Evolutionary conservation across 2,329 filamentous ascomycete genomes (phyloP).

Genomic region (Botrytis cinerea): DNA sequence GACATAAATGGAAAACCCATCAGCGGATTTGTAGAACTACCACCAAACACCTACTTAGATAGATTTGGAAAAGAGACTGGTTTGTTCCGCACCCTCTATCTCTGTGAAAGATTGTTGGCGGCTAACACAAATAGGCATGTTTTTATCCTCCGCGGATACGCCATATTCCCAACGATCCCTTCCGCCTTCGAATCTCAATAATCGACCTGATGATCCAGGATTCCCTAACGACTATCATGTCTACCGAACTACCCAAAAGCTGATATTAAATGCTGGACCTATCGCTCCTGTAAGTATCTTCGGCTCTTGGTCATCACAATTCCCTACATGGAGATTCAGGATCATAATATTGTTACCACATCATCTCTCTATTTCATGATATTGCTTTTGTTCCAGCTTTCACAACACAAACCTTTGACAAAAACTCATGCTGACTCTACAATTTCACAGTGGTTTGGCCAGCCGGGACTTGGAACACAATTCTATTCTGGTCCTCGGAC

Average conservation of each 20-base stretch:
- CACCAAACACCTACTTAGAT: constrained; percentile 1
- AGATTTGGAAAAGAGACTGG: constrained; percentile 23
- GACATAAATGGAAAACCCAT: constrained; percentile 12
- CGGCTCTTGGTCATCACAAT: neutral
- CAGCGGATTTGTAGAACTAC: constrained; percentile 5
- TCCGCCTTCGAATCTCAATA: constrained; percentile 16
- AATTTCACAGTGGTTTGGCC: constrained; percentile 8
- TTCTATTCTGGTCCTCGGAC: neutral
- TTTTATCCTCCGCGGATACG: constrained; percentile 11
- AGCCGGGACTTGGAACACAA: constrained; percentile 20
- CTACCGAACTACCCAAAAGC: constrained; percentile 4
- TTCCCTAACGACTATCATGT: constrained; percentile 22
- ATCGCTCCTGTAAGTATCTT: constrained; percentile 11
- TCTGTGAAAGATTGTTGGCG: too few species aligned
- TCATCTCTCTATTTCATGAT: accelerated
- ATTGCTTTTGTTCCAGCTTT: neutral
- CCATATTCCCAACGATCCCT: constrained; percentile 14
- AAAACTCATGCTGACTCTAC: neutral
- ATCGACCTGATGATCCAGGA: neutral
- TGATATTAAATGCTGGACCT: neutral
- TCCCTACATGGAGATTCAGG: too few species aligned
- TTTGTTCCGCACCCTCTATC: neutral
- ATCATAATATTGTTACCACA: too few species aligned
- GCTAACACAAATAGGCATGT: neutral
- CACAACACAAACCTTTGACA: accelerated